Base-by-base conservation (phyloP, 2,329 filamentous ascomycete species). In the Botrytis byssoidea region DNA sequence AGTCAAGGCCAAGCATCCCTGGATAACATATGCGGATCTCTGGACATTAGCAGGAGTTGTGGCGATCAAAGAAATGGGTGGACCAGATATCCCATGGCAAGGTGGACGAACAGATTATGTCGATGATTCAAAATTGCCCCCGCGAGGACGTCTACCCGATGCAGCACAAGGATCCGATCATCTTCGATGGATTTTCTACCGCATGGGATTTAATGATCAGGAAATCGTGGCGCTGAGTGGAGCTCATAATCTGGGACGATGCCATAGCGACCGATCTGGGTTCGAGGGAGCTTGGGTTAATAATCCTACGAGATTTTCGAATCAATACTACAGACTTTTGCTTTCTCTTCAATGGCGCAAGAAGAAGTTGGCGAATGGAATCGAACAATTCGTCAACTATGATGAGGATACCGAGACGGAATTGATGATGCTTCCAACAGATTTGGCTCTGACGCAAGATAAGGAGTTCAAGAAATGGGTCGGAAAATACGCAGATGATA, bases 351-450 rank as follows among this genome's bases (percentile, higher is more conserved):
- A 87, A 69, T 89, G 87, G 87, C 86, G 85, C 80, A 85, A 85
- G 74, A 87, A 85, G 80, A 87, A 83, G 20, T 79, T 89, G 71
- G 79, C 81, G 22, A 88, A 85, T 75, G 88, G 88, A 0, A 79
- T 88, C 29, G 82, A 83, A 72, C 88, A 91, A 81, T 91, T 89
- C 79, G 85, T 87, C 63, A 88, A 88, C 77, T 85, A 86, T 66
- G 88, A 90, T 75, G 87, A 89, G 65, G 87, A 90, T 76, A 81
- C 79, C 7, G 82, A 80, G 68, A 86, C 86, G 74, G 86, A 87
- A 73, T 82, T 91, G 60, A 91, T 91, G 89, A 91, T 91, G 89
- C 79, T 91, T 79, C 89, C 89, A 0, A 90, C 89, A 3, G 89
- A 91, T 79, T 86, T 91, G 78, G 86, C 88, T 7, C 83, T 91